phyloP scores from a whole-genome alignment of 176 grass and related monocot genomes.

The Aegilops bicornis region DNA sequence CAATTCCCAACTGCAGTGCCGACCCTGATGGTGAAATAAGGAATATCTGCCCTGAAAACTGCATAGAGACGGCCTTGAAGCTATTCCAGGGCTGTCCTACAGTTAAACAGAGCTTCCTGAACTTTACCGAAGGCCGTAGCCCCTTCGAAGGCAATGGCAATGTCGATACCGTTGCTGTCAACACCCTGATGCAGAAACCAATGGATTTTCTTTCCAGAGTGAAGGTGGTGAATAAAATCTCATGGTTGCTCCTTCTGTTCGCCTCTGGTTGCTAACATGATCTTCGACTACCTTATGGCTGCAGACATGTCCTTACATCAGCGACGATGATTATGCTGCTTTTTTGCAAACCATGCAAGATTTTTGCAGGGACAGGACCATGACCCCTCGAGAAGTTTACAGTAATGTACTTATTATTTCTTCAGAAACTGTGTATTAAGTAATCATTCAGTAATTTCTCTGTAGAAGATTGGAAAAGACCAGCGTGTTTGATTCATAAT shows the following conservation, averaged over 20 bases:
- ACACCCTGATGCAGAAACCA: neutral
- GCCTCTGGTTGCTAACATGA: neutral
- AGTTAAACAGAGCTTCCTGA: neutral
- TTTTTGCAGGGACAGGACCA: neutral
- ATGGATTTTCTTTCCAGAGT: neutral
- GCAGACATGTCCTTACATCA: conserved; percentile 14
- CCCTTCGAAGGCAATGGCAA: neutral
- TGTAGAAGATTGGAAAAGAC: neutral
- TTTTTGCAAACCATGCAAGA: neutral
- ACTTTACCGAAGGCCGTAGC: conserved; percentile 4
- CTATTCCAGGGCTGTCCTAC: conserved; percentile 1
- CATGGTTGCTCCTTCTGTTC: neutral
- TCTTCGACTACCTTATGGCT: conserved; percentile 5
- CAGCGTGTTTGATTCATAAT: neutral
- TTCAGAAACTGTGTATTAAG: neutral
- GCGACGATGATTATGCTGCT: neutral
- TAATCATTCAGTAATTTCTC: neutral
- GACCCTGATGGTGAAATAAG: conserved; percentile 33
- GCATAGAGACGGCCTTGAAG: neutral
- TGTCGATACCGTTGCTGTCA: neutral
- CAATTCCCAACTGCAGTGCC: neutral
- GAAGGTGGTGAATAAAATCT: conserved; percentile 26
- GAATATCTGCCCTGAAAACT: neutral
- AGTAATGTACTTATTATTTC: neutral
- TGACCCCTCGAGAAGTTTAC: neutral